Evolutionary conservation across 1,139 yeast species (phyloP).

Genomic region (Suhomyces coccinellae): DNA sequence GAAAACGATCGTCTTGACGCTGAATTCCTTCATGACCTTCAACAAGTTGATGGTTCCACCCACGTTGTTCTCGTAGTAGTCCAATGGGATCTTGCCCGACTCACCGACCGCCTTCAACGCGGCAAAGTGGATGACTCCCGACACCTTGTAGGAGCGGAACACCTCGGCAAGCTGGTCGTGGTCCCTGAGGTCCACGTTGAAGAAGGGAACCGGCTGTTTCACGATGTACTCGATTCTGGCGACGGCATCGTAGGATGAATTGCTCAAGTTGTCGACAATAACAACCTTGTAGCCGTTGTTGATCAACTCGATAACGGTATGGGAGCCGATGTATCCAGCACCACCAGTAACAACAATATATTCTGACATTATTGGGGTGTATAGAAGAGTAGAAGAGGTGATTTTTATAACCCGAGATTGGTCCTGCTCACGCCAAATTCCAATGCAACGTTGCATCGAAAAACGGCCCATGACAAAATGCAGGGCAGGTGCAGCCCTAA

Average conservation of each 20-base stretch:
- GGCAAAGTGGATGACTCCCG: conserved; percentile 79
- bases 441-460: conserved; percentile 8
- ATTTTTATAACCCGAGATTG: no score
- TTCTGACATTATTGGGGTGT: conserved; percentile 7
- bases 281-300: conserved; percentile 68
- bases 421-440: not conserved
- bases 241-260: conserved; percentile 69
- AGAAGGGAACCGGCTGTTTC: conserved; percentile 53
- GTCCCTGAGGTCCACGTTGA: conserved; percentile 60
- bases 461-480: not conserved
- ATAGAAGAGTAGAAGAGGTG: not conserved
- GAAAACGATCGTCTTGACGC: conserved; percentile 65
- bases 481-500: not conserved
- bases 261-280: conserved; percentile 67
- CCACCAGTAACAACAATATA: conserved; percentile 81
- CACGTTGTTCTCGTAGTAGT: conserved; percentile 70
- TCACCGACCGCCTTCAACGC: conserved; percentile 87
- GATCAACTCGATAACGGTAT: conserved; percentile 67
- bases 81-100: conserved; percentile 69
- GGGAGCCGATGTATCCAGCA: conserved; percentile 86
- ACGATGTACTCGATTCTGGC: conserved; percentile 62
- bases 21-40: conserved; percentile 47
- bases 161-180: conserved; percentile 47
- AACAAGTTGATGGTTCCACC: conserved; percentile 63
- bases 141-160: conserved; percentile 51